Evolutionary conservation across 441 rosid species (phyloP).

Genomic region (Theobroma grandiflorum): DNA sequence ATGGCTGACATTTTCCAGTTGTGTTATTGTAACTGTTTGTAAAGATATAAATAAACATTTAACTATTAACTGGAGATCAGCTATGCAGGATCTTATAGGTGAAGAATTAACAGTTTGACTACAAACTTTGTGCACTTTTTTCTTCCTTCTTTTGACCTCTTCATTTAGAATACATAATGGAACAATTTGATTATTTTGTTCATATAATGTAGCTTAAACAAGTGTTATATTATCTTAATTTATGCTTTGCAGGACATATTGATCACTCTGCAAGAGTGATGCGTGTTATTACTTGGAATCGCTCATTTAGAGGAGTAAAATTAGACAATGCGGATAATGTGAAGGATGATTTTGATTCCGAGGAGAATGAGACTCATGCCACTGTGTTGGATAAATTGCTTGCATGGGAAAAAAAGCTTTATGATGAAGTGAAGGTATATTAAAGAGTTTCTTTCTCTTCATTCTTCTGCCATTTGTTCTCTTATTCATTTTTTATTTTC

Average conservation of each 20-base stretch:
- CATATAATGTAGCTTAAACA: background rate
- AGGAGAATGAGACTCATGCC: constrained; percentile 90
- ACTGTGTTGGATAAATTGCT: constrained; percentile 92
- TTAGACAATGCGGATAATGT: constrained; percentile 53
- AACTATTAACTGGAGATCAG: background rate
- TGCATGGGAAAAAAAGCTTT: constrained; percentile 97
- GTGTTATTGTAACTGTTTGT: background rate
- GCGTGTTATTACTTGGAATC: constrained; percentile 96
- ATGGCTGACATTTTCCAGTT: background rate
- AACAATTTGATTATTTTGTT: background rate
- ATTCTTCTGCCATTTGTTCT: background rate
- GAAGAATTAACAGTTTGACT: background rate
- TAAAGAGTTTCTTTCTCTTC: background rate
- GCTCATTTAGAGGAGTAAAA: constrained; percentile 75
- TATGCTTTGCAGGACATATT: constrained; percentile 67
- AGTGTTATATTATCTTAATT: constrained; percentile 1
- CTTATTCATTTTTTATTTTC: background rate
- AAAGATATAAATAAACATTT: background rate
- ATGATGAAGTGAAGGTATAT: constrained; percentile 93
- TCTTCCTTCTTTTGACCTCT: background rate
- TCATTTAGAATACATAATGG: background rate
- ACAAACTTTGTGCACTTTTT: background rate
- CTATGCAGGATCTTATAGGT: background rate
- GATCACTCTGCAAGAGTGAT: constrained; percentile 93
- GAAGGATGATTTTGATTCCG: constrained; percentile 76